Evolutionary conservation across 176 grass and related monocot genomes (phyloP).

Genomic region (Carex scoparia): DNA sequence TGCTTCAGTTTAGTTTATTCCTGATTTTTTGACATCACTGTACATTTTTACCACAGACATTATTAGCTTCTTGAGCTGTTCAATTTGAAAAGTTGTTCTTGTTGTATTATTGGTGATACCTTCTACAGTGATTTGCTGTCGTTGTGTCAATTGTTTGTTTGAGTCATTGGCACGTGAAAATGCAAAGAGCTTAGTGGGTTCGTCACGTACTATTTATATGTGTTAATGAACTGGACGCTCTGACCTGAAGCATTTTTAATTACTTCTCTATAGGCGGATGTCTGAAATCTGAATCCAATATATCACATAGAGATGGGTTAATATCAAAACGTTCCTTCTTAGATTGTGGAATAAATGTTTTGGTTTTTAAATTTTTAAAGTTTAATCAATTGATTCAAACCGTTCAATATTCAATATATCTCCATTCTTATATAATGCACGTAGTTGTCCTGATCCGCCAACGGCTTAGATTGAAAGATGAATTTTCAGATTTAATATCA

Average conservation of each 20-base stretch:
- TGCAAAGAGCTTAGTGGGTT: neutral
- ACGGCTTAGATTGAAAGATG: no score
- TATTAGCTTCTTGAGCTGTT: slow-evolving; percentile 14
- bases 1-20: neutral
- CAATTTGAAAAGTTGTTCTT: neutral
- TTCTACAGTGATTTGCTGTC: neutral
- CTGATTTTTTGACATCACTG: slow-evolving; percentile 19
- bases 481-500: no score
- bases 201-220: neutral
- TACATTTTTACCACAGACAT: slow-evolving; percentile 14
- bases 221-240: neutral
- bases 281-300: neutral
- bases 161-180: slow-evolving; percentile 3
- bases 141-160: neutral
- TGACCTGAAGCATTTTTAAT: neutral
- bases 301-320: no score
- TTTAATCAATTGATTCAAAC: no score
- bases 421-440: no score
- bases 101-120: neutral
- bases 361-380: no score
- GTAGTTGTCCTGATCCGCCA: no score
- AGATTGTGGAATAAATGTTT: no score
- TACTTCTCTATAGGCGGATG: neutral
- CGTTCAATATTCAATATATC: no score
- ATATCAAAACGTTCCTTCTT: no score